Base-by-base conservation (phyloP, 306 rosid genomes). In the Alnus rubra region DNA sequence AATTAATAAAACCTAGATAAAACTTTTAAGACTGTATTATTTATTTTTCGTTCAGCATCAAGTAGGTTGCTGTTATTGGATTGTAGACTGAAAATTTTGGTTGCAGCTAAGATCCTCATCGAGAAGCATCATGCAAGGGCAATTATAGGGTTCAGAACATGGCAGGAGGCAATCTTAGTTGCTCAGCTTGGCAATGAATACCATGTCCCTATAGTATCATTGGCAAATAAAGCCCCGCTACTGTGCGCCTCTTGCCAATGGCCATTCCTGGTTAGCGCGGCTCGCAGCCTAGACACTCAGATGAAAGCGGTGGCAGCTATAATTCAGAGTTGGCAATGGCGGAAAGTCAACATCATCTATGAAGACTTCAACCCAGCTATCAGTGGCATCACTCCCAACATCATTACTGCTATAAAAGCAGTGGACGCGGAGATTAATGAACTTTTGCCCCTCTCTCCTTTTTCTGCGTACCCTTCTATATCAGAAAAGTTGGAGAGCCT, bases 261-360 rank as follows among this genome's bases (percentile, higher is more conserved):
- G 74, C 52, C 75, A 5, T 81, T 75, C 56, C 75, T 75, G 7
- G 72, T 69, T 45, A 62, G 50, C 28, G 77, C 80, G 0, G 79
- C 80, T 56, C 71, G 73, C 30, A 69, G 50, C 23, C 77, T 69
- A 28, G 48, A 56, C 1, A 9, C 50, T 48, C 54, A 75, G 47
- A 81, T 81, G 73, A 58, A 81, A 69, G 80, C 58, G 4, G 59
- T 81, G 30, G 80, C 73, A 13, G 76, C 80, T 44, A 70, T 76
- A 58, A 70, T 75, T 63, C 39, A 11, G 4, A 75, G 47, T 56
- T 75, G 80, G 84, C 42, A 69, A 63, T 69, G 77, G 84, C 13
- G 76, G 33, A 72, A 76, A 58, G 84, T 76, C 59, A 75, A 60
- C 37, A 33, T 76, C 23, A 81, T 81, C 42, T 81, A 76, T 35